Evolutionary conservation across 202 grass and related monocot genomes (phyloP), one percentile per base, ranked within the genome.

Genomic region (Alloteropsis angusta): DNA sequence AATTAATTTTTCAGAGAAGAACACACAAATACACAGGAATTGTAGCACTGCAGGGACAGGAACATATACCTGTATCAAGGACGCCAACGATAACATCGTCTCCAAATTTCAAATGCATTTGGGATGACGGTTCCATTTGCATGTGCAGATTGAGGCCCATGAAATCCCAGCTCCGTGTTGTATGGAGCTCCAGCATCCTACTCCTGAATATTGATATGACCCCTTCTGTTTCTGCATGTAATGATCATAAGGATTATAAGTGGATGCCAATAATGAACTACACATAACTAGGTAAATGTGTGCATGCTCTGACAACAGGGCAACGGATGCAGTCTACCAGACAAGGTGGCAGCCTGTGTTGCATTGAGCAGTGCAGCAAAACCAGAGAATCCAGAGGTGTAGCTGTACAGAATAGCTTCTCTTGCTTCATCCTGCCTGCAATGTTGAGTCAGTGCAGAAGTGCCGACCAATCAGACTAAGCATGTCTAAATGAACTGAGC

Each of bases 141-240:
- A 66, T 43, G 62, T 82, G 65, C 70, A 93, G 78, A 48, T 13
- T 84, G 72, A 98, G 87, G 72, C 96, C 96, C 96, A 95, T 95
- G 87, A 98, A 98, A 86, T 98, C 92, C 96, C 96, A 98, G 78
- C 96, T 98, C 63, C 96, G 74, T 67, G 92, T 98, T 53, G 96
- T 98, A 61, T 93, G 96, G 38, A 98, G 41, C 85, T 93, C 60
- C 61, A 91, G 81, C 32, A 89, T 83, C 78, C 80, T 89, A 81
- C 86, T 93, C 60, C 90, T 91, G 75, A 93, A 97, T 68, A 97
- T 81, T 21, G 90, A 97, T 86, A 97, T 86, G 46, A 97, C 88
- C 64, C 78, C 88, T 76, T 82, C 84, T 68, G 83, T 86, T 68
- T 84, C 90, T 97, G 86, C 43, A 37, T 30, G 75, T 23, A 43